phyloP scores from a whole-genome alignment of 2,329 filamentous ascomycete genomes.

The Cordyceps cateniannulata region DNA sequence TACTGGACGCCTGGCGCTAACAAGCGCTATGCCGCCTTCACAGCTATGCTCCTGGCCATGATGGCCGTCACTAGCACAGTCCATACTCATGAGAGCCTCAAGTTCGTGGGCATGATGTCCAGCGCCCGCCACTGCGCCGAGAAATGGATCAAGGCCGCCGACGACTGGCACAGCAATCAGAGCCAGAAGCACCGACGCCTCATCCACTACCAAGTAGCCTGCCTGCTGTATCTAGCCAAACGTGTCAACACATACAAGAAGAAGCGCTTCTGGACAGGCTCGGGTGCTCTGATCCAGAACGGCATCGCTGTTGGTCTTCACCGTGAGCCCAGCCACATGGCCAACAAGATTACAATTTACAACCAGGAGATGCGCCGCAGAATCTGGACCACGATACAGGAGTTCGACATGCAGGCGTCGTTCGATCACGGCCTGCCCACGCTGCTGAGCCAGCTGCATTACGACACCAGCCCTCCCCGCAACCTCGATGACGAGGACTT shows the following conservation, averaged over 20 bases:
- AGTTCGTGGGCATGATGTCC: conserved; percentile 53
- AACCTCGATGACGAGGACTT: conserved; percentile 55
- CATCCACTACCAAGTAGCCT: conserved; percentile 55
- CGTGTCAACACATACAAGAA: conserved; percentile 58
- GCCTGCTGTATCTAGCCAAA: conserved; percentile 54
- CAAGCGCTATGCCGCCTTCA: conserved; percentile 46
- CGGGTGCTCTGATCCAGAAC: conserved; percentile 50
- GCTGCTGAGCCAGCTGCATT: conserved; percentile 49
- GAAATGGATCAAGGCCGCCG: conserved; percentile 50
- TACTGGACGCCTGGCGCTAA: conserved; percentile 44
- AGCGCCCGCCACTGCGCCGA: conserved; percentile 48
- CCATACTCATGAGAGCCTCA: conserved; percentile 43
- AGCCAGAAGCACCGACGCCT: conserved; percentile 56
- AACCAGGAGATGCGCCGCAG: conserved; percentile 56
- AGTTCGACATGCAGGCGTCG: conserved; percentile 56
- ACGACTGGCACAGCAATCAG: conserved; percentile 47
- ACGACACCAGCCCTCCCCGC: conserved; percentile 47
- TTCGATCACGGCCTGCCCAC: conserved; percentile 56
- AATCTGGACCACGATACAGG: conserved; percentile 55
- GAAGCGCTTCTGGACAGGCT: conserved; percentile 56
- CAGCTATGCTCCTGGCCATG: conserved; percentile 52
- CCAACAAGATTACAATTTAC: conserved; percentile 49
- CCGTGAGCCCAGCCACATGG: conserved; percentile 50
- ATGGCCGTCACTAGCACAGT: conserved; percentile 54
- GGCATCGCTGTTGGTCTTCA: conserved; percentile 54